A percentile compares a stretch with the other conserved stretches of the same genome.
Conservation (phyloP, 129 eudicot genomes). For the Apium graveolens region DNA sequence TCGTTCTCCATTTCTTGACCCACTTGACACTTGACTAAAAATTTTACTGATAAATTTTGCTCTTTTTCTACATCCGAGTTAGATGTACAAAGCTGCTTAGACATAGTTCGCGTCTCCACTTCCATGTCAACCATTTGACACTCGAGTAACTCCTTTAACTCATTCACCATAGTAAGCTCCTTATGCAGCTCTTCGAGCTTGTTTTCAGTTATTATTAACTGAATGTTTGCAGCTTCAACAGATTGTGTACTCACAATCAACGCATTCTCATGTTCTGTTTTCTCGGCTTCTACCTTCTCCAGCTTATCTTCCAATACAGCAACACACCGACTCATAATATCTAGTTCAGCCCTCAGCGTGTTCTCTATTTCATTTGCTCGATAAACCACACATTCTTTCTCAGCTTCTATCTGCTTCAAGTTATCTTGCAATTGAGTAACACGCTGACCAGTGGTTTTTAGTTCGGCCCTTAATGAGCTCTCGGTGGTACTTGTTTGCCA, state of each 20-base stretch:
- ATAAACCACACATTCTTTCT: constrained; percentile 18
- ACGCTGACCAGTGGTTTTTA: constrained; percentile 28
- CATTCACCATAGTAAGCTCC: constrained; percentile 40
- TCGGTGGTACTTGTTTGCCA: constrained; percentile 17
- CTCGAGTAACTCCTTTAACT: constrained; percentile 49
- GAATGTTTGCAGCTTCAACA: constrained; percentile 31
- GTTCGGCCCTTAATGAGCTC: constrained; percentile 41
- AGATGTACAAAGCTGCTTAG: constrained; percentile 35
- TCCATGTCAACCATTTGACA: constrained; percentile 40
- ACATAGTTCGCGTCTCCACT: constrained; percentile 35
- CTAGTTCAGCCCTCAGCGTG: constrained; percentile 47
- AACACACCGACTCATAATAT: constrained; percentile 29
- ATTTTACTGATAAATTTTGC: constrained; percentile 28
- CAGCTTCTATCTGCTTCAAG: constrained; percentile 39
- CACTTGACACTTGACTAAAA: constrained; percentile 31
- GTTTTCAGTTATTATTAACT: constrained; percentile 24
- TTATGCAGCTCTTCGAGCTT: constrained; percentile 44
- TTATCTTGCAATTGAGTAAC: constrained; percentile 50
- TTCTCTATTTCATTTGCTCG: constrained; percentile 19
- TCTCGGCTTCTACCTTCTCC: constrained; percentile 50
- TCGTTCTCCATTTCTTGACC: constrained; percentile 44
- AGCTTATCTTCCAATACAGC: constrained; percentile 47
- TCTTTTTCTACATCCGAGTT: constrained; percentile 41
- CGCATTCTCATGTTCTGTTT: constrained; percentile 42
- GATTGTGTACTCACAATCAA: constrained; percentile 33